Base-by-base conservation (phyloP, 1,139 yeast genomes). In the Pichia kudriavzevii region DNA sequence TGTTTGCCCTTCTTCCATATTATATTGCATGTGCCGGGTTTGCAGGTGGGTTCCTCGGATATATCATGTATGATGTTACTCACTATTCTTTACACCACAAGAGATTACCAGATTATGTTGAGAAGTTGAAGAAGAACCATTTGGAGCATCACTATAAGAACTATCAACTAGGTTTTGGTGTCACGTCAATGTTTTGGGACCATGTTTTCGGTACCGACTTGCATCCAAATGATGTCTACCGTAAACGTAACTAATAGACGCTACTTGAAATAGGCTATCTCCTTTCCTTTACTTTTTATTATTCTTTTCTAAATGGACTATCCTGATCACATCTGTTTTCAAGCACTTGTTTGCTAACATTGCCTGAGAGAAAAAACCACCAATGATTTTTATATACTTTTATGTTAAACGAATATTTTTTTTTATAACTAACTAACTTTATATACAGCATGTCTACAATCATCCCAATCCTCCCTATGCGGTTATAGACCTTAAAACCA, bases 121-220 rank as follows among this genome's bases (percentile, higher is more conserved):
- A 84, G 57, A 76, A 73, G 26, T 64, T 85, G 53, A 91, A 91
- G 63, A 83, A 81, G 35, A 79, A 84, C 56, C 99, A 91, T 60
- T 71, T 91, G 60, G 97, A 88, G 59, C 99, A 91, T 60, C 99
- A 91, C 57, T 91, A 91, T 67, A 88, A 88, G 66, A 88, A 93
- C 60, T 93, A 84, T 60, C 95, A 91, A 60, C 63, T 87, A 53
- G 99, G 97, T 2, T 91, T 85, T 50, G 99, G 99, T 49, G 97
- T 91, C 42, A 84, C 97, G 28, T 73, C 87, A 42, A 75, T 73
- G 62, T 85, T 85, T 60, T 91, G 98, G 98, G 98, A 91, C 60
- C 72, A 66, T 30, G 83, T 91, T 12, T 91, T 93, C 59, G 82
- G 80, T 36, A 91, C 96, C 28, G 68, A 66, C 39, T 55, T 76